These are phyloP conservation scores for Fusarium sp. DNA, from an alignment of 2,329 filamentous ascomycete species.

Conservation along the genomic window DNA sequence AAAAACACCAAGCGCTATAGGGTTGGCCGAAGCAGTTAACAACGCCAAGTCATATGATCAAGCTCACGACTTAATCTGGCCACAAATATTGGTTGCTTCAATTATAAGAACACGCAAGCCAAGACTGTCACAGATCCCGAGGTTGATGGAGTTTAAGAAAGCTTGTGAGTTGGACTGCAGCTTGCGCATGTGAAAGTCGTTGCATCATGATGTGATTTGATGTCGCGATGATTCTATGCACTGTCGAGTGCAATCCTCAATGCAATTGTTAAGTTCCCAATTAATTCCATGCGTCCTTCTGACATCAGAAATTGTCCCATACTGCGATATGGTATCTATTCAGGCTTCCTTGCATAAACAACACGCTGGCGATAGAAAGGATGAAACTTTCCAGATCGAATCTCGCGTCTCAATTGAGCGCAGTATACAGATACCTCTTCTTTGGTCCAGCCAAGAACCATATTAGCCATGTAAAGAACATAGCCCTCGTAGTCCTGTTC, in stretches of 20 bases:
- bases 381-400: slow-evolving; percentile 43
- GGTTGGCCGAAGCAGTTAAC: neutral
- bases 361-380: slow-evolving; percentile 44
- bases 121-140: slow-evolving; percentile 3
- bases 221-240: neutral
- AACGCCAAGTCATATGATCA: neutral
- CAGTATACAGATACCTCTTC: slow-evolving; percentile 49
- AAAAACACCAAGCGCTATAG: neutral
- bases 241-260: neutral
- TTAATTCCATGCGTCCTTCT: fast-evolving
- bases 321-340: neutral
- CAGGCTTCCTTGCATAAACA: slow-evolving; percentile 40
- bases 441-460: slow-evolving; percentile 50
- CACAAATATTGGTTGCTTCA: neutral
- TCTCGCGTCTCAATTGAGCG: slow-evolving; percentile 47
- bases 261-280: neutral
- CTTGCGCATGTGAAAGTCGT: neutral
- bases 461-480: slow-evolving; percentile 46
- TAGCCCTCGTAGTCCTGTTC: slow-evolving; percentile 51
- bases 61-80: neutral
- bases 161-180: neutral
- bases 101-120: neutral
- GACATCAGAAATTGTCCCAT: neutral
- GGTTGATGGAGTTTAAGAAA: neutral
- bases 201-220: neutral